These are phyloP conservation scores for Vicia faba DNA, from an alignment of 306 rosid genomes.

Conservation along the genomic window DNA sequence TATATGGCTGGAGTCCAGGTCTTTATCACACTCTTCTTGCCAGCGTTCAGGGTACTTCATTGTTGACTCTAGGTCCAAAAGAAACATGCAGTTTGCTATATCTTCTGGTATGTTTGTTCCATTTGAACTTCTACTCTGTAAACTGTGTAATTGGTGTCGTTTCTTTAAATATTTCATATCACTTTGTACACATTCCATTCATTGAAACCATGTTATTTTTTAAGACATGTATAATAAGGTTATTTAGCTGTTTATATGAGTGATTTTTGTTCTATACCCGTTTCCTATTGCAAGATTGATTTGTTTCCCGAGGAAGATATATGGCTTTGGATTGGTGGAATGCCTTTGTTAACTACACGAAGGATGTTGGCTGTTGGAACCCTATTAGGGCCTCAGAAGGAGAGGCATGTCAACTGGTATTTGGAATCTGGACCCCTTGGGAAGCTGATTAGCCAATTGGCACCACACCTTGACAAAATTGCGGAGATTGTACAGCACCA, in stretches of 20 bases:
- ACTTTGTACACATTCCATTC: background rate
- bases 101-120: constrained; percentile 71
- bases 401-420: constrained; percentile 85
- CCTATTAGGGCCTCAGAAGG: constrained; percentile 78
- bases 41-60: constrained; percentile 70
- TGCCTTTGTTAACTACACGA: constrained; percentile 87
- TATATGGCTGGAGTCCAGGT: constrained; percentile 93
- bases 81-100: constrained; percentile 96
- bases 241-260: constrained; percentile 33
- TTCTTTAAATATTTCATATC: constrained; percentile 11
- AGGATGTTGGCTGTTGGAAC: constrained; percentile 86
- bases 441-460: constrained; percentile 77
- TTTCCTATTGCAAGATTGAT: constrained; percentile 72
- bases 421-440: constrained; percentile 70
- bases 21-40: constrained; percentile 85
- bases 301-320: constrained; percentile 88
- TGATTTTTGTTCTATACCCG: constrained; percentile 21
- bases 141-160: constrained; percentile 3
- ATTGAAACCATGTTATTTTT: constrained; percentile 12
- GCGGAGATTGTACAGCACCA: constrained; percentile 85
- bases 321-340: constrained; percentile 88
- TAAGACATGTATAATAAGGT: constrained; percentile 24
- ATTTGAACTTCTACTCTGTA: constrained; percentile 27
- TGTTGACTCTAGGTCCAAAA: constrained; percentile 88
- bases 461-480: constrained; percentile 74